Conservation (phyloP, 768 basidiomycete genomes). For the Rhizopogon vinicolor region DNA sequence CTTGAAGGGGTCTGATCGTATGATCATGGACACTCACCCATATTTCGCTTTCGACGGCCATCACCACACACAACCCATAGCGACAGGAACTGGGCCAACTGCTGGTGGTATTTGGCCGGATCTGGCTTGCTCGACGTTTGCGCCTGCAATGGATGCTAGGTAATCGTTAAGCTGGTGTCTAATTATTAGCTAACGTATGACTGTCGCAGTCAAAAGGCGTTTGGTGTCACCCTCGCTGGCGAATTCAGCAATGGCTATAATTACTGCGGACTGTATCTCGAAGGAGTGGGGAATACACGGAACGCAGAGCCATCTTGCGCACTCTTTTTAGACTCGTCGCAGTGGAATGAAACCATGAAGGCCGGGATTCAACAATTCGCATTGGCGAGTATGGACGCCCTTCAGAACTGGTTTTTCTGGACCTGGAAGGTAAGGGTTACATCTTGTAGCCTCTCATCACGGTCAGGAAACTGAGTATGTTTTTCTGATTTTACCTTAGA, state of each 20-base stretch:
- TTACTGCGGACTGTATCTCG: slow-evolving; percentile 55
- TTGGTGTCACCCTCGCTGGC: slow-evolving; percentile 71
- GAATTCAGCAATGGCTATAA: slow-evolving; percentile 74
- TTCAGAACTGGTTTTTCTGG: slow-evolving; percentile 73
- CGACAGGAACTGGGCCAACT: slow-evolving; percentile 22
- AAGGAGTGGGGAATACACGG: slow-evolving; percentile 23
- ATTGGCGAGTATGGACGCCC: slow-evolving; percentile 59
- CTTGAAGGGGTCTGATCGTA: slow-evolving; percentile 54
- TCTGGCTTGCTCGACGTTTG: slow-evolving; percentile 58
- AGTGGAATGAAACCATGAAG: slow-evolving; percentile 50
- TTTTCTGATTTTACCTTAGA: slow-evolving; percentile 22
- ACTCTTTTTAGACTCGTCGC: slow-evolving; percentile 44
- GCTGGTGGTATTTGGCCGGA: slow-evolving; percentile 43
- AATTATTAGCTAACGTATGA: not conserved
- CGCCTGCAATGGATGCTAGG: slow-evolving; percentile 41
- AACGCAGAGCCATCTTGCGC: slow-evolving; percentile 30
- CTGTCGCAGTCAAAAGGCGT: slow-evolving; percentile 36
- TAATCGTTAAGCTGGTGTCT: slow-evolving; percentile 13
- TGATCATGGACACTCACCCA: slow-evolving; percentile 61
- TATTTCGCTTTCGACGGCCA: slow-evolving; percentile 58
- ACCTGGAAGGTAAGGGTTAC: slow-evolving; percentile 57
- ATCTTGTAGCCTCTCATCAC: not conserved
- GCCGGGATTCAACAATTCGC: slow-evolving; percentile 48
- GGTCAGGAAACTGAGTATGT: not conserved
- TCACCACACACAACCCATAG: slow-evolving; percentile 30